These are phyloP conservation scores for Leccinum cinnamomeum DNA, from an alignment of 1,284 basidiomycete genomes.

Conservation along the genomic window DNA sequence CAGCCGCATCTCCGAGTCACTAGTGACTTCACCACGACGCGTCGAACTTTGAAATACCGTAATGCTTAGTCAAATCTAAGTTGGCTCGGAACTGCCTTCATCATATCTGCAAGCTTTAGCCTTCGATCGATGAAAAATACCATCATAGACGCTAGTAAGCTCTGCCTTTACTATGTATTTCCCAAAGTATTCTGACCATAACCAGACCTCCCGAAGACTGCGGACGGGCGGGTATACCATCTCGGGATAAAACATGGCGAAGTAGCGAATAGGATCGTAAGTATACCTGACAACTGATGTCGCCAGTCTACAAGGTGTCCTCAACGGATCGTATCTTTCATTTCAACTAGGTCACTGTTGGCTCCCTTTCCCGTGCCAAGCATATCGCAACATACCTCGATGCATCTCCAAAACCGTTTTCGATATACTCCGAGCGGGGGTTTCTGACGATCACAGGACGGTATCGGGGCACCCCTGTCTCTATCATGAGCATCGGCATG, in stretches of 20 bases:
- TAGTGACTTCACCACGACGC: not conserved
- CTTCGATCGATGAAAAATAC: conserved; percentile 26
- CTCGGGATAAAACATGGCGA: conserved; percentile 73
- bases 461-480: conserved; percentile 67
- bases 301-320: not conserved
- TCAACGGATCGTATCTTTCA: conserved; percentile 5
- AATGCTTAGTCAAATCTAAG: conserved; percentile 19
- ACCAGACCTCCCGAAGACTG: conserved; percentile 72
- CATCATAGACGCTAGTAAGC: conserved; percentile 33
- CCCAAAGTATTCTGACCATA: conserved; percentile 1
- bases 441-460: conserved; percentile 81
- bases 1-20: not conserved
- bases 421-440: conserved; percentile 69
- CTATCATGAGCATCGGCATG: conserved; percentile 83
- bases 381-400: conserved; percentile 64
- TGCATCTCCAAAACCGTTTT: conserved; percentile 55
- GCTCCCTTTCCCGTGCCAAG: conserved; percentile 67
- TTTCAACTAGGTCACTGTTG: conserved; percentile 65
- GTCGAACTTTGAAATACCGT: not conserved
- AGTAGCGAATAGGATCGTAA: conserved; percentile 79
- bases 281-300: conserved; percentile 19
- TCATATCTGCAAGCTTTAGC: not conserved
- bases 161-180: not conserved
- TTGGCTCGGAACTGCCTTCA: not conserved
- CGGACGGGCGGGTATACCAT: conserved; percentile 73